phyloP scores from a whole-genome alignment of 2,329 filamentous ascomycete genomes.

The Fusarium cyanostomum region DNA sequence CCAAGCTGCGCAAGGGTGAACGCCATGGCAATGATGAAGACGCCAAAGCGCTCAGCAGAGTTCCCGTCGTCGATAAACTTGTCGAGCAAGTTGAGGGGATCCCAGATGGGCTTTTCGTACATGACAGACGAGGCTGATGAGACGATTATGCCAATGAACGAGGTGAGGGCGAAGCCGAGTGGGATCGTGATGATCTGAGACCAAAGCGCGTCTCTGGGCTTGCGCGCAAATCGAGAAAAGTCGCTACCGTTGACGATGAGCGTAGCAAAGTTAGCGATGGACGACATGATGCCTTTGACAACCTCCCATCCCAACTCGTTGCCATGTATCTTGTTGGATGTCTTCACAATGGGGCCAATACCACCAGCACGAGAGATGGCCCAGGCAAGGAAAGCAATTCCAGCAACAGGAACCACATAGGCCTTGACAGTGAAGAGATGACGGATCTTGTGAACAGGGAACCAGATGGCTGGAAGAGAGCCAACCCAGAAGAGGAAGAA shows the following conservation, averaged over 20 bases:
- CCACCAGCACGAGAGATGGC: constrained; percentile 82
- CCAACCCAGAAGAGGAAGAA: constrained; percentile 89
- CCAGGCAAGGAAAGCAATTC: constrained; percentile 89
- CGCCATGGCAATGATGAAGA: constrained; percentile 75
- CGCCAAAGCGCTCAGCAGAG: constrained; percentile 75
- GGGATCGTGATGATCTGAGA: constrained; percentile 82
- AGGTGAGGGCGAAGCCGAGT: constrained; percentile 77
- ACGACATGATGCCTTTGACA: constrained; percentile 85
- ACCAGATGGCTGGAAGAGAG: constrained; percentile 86
- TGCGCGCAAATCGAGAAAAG: constrained; percentile 83
- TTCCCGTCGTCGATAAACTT: constrained; percentile 75
- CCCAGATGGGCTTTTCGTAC: constrained; percentile 75
- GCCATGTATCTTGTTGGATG: constrained; percentile 70
- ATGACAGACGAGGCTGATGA: constrained; percentile 77
- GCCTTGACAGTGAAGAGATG: constrained; percentile 94
- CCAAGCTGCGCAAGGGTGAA: constrained; percentile 84
- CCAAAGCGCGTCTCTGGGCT: constrained; percentile 80
- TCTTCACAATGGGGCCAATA: constrained; percentile 81
- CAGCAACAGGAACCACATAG: constrained; percentile 83
- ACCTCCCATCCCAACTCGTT: constrained; percentile 81
- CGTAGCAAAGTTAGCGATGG: constrained; percentile 90
- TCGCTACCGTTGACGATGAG: constrained; percentile 86
- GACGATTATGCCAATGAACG: constrained; percentile 84
- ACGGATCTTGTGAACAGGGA: constrained; percentile 86
- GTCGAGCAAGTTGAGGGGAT: constrained; percentile 73